These are phyloP conservation scores for Ganoderma leucocontextum DNA, from an alignment of 1,284 basidiomycete species.

Conservation along the genomic window DNA sequence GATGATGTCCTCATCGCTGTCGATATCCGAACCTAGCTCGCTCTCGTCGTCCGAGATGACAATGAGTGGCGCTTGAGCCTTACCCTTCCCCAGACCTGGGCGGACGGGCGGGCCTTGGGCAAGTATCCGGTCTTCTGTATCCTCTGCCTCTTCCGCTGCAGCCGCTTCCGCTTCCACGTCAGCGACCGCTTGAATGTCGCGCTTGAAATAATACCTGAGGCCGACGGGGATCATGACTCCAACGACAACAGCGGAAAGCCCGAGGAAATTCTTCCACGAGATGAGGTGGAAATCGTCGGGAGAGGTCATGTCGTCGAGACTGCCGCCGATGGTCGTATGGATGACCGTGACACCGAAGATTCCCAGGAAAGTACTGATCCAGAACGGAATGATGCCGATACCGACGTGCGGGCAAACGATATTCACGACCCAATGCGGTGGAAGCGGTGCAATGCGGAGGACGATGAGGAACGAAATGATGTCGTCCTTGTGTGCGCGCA, in stretches of 20 bases:
- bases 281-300: slow-evolving; percentile 93
- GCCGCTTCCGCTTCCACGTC: slow-evolving; percentile 56
- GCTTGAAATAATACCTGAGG: slow-evolving; percentile 78
- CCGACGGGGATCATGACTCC: slow-evolving; percentile 94
- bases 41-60: slow-evolving; percentile 47
- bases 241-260: slow-evolving; percentile 83
- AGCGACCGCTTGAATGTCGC: slow-evolving; percentile 54
- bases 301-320: slow-evolving; percentile 94
- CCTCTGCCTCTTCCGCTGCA: slow-evolving; percentile 43
- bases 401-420: slow-evolving; percentile 94
- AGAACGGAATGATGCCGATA: slow-evolving; percentile 87
- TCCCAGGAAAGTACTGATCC: slow-evolving; percentile 90
- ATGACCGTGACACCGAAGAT: slow-evolving; percentile 94
- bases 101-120: slow-evolving; percentile 53
- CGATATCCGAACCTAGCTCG: slow-evolving; percentile 48
- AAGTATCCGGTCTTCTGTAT: slow-evolving; percentile 53
- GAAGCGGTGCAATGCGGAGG: slow-evolving; percentile 92
- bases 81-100: slow-evolving; percentile 49
- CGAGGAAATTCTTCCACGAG: slow-evolving; percentile 87
- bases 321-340: slow-evolving; percentile 94
- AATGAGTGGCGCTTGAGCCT: slow-evolving; percentile 39
- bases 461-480: slow-evolving; percentile 92
- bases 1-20: slow-evolving; percentile 69
- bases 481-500: slow-evolving; percentile 79
- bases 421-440: slow-evolving; percentile 98